A percentile compares a stretch with the other conserved stretches of the same genome.
Conservation (phyloP, 1,139 yeast genomes). For the Zygosaccharomyces sapae region DNA sequence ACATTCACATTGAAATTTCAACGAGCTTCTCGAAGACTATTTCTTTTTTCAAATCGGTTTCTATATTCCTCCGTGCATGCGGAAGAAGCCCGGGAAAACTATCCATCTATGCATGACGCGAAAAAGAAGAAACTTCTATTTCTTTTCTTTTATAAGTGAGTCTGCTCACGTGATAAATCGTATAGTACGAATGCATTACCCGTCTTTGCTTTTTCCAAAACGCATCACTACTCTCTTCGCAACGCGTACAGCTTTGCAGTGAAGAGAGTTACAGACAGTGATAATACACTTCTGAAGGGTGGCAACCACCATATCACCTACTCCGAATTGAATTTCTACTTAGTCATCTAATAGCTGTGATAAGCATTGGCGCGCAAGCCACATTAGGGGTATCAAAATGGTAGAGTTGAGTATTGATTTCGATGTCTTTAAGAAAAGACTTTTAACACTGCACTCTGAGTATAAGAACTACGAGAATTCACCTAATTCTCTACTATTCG, state of each 20-base stretch:
- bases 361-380: neutral
- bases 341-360: neutral
- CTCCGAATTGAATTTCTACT: no score
- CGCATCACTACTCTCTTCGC: neutral
- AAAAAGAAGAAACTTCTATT: neutral
- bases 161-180: neutral
- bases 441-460: slow-evolving; percentile 32
- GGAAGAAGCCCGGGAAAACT: no score
- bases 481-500: slow-evolving; percentile 54
- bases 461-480: slow-evolving; percentile 42
- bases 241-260: neutral
- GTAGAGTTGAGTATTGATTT: slow-evolving; percentile 41
- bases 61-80: no score
- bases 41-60: no score
- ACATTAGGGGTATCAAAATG: slow-evolving; percentile 15
- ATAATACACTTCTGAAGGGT: neutral
- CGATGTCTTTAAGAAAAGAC: slow-evolving; percentile 38
- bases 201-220: neutral
- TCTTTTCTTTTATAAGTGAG: neutral
- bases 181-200: neutral
- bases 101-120: neutral
- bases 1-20: no score
- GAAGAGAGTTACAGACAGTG: neutral
- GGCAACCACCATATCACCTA: no score
- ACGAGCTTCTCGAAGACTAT: no score